Percentiles rank a stretch among this genome's conserved stretches.
Conservation (phyloP, 176 grass and related monocot genomes). For the Bromus sterilis region DNA sequence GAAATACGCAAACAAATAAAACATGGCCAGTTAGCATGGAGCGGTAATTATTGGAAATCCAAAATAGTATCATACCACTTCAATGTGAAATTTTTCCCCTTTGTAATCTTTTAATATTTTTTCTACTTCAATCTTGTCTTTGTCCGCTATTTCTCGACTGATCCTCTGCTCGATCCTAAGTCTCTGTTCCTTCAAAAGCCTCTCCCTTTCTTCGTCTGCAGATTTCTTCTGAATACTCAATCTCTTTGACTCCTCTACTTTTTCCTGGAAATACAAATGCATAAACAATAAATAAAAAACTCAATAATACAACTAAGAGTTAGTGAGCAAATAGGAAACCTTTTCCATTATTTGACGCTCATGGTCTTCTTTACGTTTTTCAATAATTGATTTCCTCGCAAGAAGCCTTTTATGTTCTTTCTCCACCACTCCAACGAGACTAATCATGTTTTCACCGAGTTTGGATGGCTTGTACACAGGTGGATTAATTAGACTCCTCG, state of each 20-base stretch:
- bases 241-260: constrained; percentile 75
- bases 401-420: constrained; percentile 93
- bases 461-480: constrained; percentile 48
- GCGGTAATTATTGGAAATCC: neutral
- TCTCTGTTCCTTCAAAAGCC: constrained; percentile 52
- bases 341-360: constrained; percentile 94
- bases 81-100: constrained; percentile 51
- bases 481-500: constrained; percentile 49
- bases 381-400: constrained; percentile 91
- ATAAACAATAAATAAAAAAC: neutral
- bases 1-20: neutral
- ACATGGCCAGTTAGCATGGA: neutral
- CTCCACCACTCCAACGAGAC: constrained; percentile 58
- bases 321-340: constrained; percentile 31
- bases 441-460: constrained; percentile 37
- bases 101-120: constrained; percentile 40
- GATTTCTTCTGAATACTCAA: constrained; percentile 42
- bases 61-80: constrained; percentile 51
- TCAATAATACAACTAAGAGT: neutral
- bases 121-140: neutral
- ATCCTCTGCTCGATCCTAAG: constrained; percentile 60
- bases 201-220: constrained; percentile 47
- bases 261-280: constrained; percentile 46
- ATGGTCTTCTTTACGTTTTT: constrained; percentile 95
- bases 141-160: constrained; percentile 47